Conservation (phyloP, 305 asterid genomes). For the Euphrasia arctica region DNA sequence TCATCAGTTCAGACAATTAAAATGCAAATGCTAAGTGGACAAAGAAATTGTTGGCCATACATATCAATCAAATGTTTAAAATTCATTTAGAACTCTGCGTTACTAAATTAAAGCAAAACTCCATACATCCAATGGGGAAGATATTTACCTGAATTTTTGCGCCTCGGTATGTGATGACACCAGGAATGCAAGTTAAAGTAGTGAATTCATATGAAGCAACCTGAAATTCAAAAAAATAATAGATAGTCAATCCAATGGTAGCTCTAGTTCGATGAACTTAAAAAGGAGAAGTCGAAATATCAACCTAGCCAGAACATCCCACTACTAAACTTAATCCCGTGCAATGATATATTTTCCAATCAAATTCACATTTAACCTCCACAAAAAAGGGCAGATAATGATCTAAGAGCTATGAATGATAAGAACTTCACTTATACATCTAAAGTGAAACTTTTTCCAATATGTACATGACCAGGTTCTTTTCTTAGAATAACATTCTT, state of each 20-base stretch:
- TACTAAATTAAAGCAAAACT: constrained; percentile 4
- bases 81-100: constrained; percentile 13
- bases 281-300: not conserved
- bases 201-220: constrained; percentile 98
- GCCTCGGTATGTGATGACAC: constrained; percentile 89
- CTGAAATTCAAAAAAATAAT: constrained; percentile 40
- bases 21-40: not conserved
- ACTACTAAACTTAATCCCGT: constrained; percentile 1
- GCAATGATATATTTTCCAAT: constrained; percentile 9
- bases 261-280: not conserved
- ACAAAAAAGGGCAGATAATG: not conserved
- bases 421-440: not conserved
- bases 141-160: constrained; percentile 46
- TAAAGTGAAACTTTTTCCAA: not conserved
- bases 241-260: constrained; percentile 2
- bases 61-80: not conserved
- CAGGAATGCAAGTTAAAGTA: constrained; percentile 98
- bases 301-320: not conserved
- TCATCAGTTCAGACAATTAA: constrained; percentile 3
- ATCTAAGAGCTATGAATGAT: constrained; percentile 11
- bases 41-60: not conserved
- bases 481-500: constrained; percentile 12
- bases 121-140: constrained; percentile 6
- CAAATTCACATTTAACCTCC: constrained; percentile 6
- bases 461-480: not conserved